Base-by-base conservation (phyloP, 2,329 filamentous ascomycete genomes). In the Dothiorella sarmentorum region DNA sequence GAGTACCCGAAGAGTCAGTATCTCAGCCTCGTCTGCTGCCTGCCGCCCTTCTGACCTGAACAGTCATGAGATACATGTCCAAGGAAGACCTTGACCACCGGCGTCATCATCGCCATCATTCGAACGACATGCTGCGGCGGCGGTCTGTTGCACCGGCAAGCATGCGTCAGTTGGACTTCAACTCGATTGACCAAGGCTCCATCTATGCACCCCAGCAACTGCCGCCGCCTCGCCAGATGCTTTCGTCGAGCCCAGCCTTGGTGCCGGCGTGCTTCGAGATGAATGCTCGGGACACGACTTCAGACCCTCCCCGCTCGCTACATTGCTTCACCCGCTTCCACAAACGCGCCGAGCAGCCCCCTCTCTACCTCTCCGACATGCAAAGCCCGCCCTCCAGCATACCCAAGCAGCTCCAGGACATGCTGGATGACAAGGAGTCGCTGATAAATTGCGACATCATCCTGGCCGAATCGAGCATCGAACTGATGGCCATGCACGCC, bases 1-100 rank as follows among this genome's bases (percentile, higher is more conserved):
- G 75, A 78, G 4, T 78, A 83, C 61, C 77, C 78, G 26, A 72
- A 77, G 60, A 82, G 81, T 83, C 69, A 75, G 78, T 70, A 44
- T 24, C 40, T n/a, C 35, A 40, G 53, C 38, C 26, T 42, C 22
- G 42, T 37, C 29, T 37, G 24, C 20, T 9, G 20, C 7, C 9
- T 43, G 43, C 15, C 15, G 13, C 24, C 24, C 27, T 6, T 22
- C 67, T 73, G 61, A 71, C 63, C 22, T 44, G 6, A 27, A 27
- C 24, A 75, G 72, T 78, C 61, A 71, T 78, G 68, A 64, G 68
- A 49, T 76, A 73, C 59, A 71, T 78, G 62, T 72, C 74, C 5
- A 73, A 68, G 55, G 66, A 69, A 31, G 71, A 75, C 56, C 62
- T 71, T 49, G 64, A 65, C 17, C 62, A 62, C 38, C 60, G 56